phyloP scores from a whole-genome alignment of 805 yeast genomes.

The Lipomyces anomalus region DNA sequence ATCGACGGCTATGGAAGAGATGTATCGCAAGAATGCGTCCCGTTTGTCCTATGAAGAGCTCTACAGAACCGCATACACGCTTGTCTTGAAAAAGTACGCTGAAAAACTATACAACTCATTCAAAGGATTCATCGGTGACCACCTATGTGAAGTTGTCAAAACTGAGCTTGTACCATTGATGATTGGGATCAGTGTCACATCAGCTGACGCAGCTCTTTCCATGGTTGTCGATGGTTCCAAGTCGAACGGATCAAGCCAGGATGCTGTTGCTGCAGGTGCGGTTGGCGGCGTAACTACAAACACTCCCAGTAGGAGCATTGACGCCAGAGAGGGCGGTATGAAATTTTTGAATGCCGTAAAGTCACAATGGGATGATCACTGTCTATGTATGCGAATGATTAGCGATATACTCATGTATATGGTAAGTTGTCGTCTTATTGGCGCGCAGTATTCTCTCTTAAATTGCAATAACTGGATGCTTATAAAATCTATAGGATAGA shows the following conservation, averaged over 20 bases:
- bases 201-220: not conserved
- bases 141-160: constrained; percentile 35
- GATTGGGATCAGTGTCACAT: not conserved
- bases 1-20: constrained; percentile 62
- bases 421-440: constrained; percentile 7
- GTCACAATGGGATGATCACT: constrained; percentile 64
- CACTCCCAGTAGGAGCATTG: no score
- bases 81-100: constrained; percentile 68
- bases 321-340: constrained; percentile 21
- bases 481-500: constrained; percentile 44
- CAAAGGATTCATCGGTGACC: constrained; percentile 41
- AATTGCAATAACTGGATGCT: not conserved
- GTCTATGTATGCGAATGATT: constrained; percentile 66
- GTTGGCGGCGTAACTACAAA: constrained; percentile 8
- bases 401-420: constrained; percentile 81
- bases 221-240: constrained; percentile 1
- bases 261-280: not conserved
- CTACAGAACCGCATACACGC: constrained; percentile 69
- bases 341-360: constrained; percentile 34
- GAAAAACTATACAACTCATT: constrained; percentile 60
- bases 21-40: constrained; percentile 66
- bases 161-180: constrained; percentile 25
- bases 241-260: constrained; percentile 7
- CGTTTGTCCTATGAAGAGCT: constrained; percentile 74
- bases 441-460: not conserved